These are phyloP conservation scores for Cinchona pubescens DNA, from an alignment of 257 asterid species.

Conservation along the genomic window DNA sequence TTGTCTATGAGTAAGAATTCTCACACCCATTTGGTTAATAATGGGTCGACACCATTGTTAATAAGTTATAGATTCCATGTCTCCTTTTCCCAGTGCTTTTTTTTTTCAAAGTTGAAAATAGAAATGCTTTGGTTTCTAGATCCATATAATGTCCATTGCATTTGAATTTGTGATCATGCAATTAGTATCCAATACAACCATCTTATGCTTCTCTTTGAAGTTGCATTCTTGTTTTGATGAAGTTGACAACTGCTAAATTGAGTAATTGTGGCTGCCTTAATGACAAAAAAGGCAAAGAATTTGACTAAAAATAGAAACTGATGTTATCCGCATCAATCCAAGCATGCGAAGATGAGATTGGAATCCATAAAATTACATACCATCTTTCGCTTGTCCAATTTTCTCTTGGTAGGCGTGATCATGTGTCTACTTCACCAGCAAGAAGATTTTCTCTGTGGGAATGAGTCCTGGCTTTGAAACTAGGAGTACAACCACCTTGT, in stretches of 20 bases:
- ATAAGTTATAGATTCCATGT: slow-evolving; percentile 41
- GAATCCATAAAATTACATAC: slow-evolving; percentile 61
- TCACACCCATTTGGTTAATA: slow-evolving; percentile 54
- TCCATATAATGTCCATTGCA: slow-evolving; percentile 70
- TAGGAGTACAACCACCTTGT: slow-evolving; percentile 62
- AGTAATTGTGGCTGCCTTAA: slow-evolving; percentile 54
- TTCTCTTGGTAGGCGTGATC: slow-evolving; percentile 29
- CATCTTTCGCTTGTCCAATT: too few relatives aligned
- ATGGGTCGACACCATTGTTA: slow-evolving; percentile 44
- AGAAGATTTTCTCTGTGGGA: slow-evolving; percentile 41
- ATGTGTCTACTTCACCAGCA: slow-evolving; percentile 48
- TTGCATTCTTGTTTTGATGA: slow-evolving; percentile 54
- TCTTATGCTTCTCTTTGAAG: slow-evolving; percentile 38
- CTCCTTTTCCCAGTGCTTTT: slow-evolving; percentile 53
- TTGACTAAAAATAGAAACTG: slow-evolving; percentile 44
- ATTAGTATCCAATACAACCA: slow-evolving; percentile 47
- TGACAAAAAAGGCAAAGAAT: slow-evolving; percentile 57
- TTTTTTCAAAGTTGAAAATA: slow-evolving; percentile 55
- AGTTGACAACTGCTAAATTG: slow-evolving; percentile 37
- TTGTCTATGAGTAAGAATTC: slow-evolving; percentile 12
- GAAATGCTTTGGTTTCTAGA: slow-evolving; percentile 76
- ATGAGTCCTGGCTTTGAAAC: slow-evolving; percentile 60
- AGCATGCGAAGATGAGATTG: slow-evolving; percentile 33
- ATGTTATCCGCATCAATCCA: slow-evolving; percentile 45
- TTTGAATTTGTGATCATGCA: slow-evolving; percentile 50